These are phyloP conservation scores for Xylaria telfairii DNA, from an alignment of 495 filamentous ascomycete genomes.

Conservation along the genomic window DNA sequence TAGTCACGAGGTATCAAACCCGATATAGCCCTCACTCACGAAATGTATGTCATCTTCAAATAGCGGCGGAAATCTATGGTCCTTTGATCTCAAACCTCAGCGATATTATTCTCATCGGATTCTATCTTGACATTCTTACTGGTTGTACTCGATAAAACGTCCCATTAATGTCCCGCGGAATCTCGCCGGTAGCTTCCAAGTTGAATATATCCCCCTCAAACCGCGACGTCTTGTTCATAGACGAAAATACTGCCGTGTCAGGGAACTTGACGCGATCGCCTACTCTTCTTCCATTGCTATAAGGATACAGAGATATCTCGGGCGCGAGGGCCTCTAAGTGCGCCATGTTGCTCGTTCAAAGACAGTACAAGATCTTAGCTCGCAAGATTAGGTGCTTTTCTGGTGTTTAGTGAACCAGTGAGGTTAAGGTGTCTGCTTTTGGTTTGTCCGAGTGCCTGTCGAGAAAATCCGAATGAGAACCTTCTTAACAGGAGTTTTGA, in stretches of 20 bases:
- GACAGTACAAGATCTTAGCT: conserved; percentile 11
- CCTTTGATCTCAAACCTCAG: conserved; percentile 26
- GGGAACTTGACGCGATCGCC: conserved; percentile 53
- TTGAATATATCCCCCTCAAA: conserved; percentile 56
- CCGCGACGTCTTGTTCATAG: conserved; percentile 54
- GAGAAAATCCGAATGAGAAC: not conserved
- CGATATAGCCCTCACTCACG: conserved; percentile 24
- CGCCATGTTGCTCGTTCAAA: conserved; percentile 42
- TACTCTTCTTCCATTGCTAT: conserved; percentile 42
- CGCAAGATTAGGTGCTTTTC: conserved; percentile 10
- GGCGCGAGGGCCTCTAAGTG: conserved; percentile 52
- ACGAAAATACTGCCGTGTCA: conserved; percentile 50
- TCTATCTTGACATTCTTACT: conserved; percentile 20
- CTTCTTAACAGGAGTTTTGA: not conserved
- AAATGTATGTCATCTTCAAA: conserved; percentile 62
- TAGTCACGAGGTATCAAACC: not conserved
- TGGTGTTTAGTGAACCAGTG: not conserved
- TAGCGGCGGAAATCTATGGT: conserved; percentile 58
- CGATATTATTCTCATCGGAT: not conserved
- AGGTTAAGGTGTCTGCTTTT: not conserved
- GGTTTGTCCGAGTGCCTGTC: not conserved
- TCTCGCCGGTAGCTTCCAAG: conserved; percentile 56
- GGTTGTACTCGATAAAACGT: conserved; percentile 63
- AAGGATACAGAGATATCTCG: conserved; percentile 43
- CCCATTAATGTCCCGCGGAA: conserved; percentile 57